Percentiles rank a stretch among this genome's conserved stretches.
Evolutionary conservation across 371 early-diverging fungal genomes (phyloP).

Genomic region (Rhizomucor miehei): DNA sequence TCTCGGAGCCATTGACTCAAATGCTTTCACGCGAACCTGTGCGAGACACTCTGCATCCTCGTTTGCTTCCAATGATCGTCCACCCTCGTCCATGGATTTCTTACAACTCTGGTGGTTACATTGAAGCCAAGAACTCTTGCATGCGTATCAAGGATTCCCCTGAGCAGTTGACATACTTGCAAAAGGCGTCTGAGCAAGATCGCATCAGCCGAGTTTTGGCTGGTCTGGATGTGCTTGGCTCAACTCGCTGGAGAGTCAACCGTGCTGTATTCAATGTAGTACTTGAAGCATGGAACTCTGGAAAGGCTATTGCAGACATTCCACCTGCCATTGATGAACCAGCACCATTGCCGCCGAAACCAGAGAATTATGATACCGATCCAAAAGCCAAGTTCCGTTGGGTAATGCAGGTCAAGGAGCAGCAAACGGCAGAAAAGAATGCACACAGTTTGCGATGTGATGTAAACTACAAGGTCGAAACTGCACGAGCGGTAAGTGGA

Average conservation of each 20-base stretch:
- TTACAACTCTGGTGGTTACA: conserved; percentile 87
- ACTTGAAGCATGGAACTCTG: conserved; percentile 87
- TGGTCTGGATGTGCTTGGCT: conserved; percentile 89
- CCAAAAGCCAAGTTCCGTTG: conserved; percentile 59
- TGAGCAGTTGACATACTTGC: conserved; percentile 79
- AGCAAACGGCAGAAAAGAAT: conserved; percentile 62
- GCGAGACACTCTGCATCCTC: conserved; percentile 67
- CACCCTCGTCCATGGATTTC: conserved; percentile 94
- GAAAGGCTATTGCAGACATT: conserved; percentile 73
- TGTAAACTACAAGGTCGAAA: conserved; percentile 95
- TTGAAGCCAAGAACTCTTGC: conserved; percentile 65
- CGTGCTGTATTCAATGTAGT: conserved; percentile 76
- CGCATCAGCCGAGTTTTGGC: conserved; percentile 67
- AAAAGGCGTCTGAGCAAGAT: conserved; percentile 77
- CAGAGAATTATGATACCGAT: conserved; percentile 68
- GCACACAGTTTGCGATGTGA: conserved; percentile 87
- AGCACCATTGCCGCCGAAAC: conserved; percentile 55
- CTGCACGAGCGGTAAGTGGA: conserved; percentile 81
- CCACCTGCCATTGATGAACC: conserved; percentile 40
- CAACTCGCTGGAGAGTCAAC: conserved; percentile 90
- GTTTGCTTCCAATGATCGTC: conserved; percentile 92
- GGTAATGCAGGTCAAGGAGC: conserved; percentile 41
- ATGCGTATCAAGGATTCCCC: conserved; percentile 77
- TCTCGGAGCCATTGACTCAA: conserved; percentile 69
- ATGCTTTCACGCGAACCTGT: conserved; percentile 66